Base-by-base conservation (phyloP, 768 basidiomycete genomes). In the Sporobolomyces phaffii region DNA sequence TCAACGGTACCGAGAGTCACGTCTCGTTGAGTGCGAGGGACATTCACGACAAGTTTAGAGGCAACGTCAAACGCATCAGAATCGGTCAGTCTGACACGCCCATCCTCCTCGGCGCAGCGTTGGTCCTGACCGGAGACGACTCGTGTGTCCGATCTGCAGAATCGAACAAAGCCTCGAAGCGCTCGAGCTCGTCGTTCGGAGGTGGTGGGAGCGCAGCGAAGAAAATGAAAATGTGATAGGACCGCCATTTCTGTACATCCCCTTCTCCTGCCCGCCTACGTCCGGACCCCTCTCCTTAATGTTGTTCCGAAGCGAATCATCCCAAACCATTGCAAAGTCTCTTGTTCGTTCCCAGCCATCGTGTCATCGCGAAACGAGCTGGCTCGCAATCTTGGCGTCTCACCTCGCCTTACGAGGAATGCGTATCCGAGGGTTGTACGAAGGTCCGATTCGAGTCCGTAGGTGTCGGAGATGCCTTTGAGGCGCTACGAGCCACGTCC, bases 1-100 rank as follows among this genome's bases (percentile, higher is more conserved):
- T 96, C 82, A 98, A 98, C 72, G 88, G 88, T 0, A 59, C 48
- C 10, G 72, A 63, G 40, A 69, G 65, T 17, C 67, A 72, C 14
- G 62, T 73, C 11, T 48, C 61, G 34, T 48, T 52, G n/a, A 52
- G 49, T 20, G 72, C 57, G 0, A 31, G 57, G 40, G 68, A 59
- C 45, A 43, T 72, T 24, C 38, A 44, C 48, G 59, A 61, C 18
- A 58, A 59, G 51, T 72, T 69, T 54, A 40, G 62, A 17, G 24
- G 36, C 11, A 61, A 49, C 26, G 24, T 72, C 24, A 49, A 44
- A 56, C 50, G 64, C 14, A 63, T 72, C 60, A 65, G 62, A 57
- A 52, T 41, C 10, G 65, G 65, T 67, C 9, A 40, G 60, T 50
- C 20, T 26, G n/a, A 8, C 38, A 4, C 7, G 29, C 15, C 38